Percentiles rank a stretch among this genome's conserved stretches.
Conservation (phyloP, 352 stramenopile species). For the Globisporangium polare region DNA sequence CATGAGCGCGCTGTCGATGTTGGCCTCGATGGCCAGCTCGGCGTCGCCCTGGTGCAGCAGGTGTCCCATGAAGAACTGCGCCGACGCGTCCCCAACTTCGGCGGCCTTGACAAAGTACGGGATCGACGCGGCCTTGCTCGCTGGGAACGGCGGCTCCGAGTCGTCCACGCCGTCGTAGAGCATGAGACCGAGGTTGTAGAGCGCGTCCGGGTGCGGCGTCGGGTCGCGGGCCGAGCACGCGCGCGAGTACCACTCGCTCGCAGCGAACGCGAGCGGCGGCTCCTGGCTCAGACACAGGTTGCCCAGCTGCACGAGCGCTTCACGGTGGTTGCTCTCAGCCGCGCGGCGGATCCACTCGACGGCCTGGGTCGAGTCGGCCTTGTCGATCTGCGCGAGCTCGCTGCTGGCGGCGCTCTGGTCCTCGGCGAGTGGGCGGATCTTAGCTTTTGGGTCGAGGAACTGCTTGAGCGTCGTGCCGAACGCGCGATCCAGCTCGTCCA, state of each 20-base stretch:
- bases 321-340: conserved; percentile 65
- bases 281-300: conserved; percentile 81
- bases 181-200: conserved; percentile 84
- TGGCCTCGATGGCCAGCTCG: conserved; percentile 58
- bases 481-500: conserved; percentile 52
- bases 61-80: conserved; percentile 86
- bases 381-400: conserved; percentile 16
- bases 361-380: conserved; percentile 57
- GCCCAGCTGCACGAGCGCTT: conserved; percentile 77
- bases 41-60: conserved; percentile 74
- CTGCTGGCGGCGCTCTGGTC: conserved; percentile 21
- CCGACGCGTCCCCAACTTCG: conserved; percentile 69
- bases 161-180: conserved; percentile 73
- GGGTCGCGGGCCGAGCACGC: conserved; percentile 41
- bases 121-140: conserved; percentile 57
- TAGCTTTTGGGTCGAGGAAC: conserved; percentile 54
- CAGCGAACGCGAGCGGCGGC: conserved; percentile 62
- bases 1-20: conserved; percentile 61
- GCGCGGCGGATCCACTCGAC: conserved; percentile 81
- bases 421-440: conserved; percentile 42
- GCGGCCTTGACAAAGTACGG: conserved; percentile 76
- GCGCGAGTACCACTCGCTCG: conserved; percentile 70
- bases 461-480: conserved; percentile 72
- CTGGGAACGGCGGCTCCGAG: conserved; percentile 55
- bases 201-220: conserved; percentile 67